Percentiles rank a stretch among this genome's conserved stretches.
phyloP scores from a whole-genome alignment of 1,139 yeast genomes.

The Hyphopichia buzzinii region DNA sequence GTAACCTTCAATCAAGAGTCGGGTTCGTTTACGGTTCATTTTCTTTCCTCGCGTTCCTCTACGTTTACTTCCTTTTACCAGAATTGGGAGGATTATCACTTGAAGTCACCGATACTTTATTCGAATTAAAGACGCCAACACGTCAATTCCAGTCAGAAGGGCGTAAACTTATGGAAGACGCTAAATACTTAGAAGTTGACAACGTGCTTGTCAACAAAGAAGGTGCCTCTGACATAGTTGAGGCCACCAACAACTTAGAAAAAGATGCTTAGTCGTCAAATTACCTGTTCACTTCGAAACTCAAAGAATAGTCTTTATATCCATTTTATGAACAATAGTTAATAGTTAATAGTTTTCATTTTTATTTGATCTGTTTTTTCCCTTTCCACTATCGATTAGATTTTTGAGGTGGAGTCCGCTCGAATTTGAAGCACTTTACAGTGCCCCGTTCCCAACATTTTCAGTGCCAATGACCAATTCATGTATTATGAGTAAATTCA shows the following conservation, averaged over 20 bases:
- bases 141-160: conserved; percentile 1
- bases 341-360: too few species aligned
- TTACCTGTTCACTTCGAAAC: too few species aligned
- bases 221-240: not conserved
- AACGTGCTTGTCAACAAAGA: not conserved
- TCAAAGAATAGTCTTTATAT: too few species aligned
- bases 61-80: conserved; percentile 2
- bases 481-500: too few species aligned
- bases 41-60: conserved; percentile 4
- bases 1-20: conserved; percentile 8
- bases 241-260: not conserved
- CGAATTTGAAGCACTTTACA: too few species aligned
- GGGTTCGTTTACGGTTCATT: conserved; percentile 10
- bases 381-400: too few species aligned
- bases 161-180: conserved; percentile 1
- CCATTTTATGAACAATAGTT: too few species aligned
- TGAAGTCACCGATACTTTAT: conserved; percentile 2
- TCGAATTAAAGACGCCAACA: conserved; percentile 1
- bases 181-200: not conserved
- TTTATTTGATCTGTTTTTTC: too few species aligned
- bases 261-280: not conserved
- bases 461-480: too few species aligned
- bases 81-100: conserved; percentile 1
- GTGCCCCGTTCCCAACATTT: too few species aligned
- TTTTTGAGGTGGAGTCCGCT: too few species aligned